Evolutionary conservation across 2,329 filamentous ascomycete species (phyloP), one percentile per base, ranked within the genome.

Genomic region (Aspergillus sp.): DNA sequence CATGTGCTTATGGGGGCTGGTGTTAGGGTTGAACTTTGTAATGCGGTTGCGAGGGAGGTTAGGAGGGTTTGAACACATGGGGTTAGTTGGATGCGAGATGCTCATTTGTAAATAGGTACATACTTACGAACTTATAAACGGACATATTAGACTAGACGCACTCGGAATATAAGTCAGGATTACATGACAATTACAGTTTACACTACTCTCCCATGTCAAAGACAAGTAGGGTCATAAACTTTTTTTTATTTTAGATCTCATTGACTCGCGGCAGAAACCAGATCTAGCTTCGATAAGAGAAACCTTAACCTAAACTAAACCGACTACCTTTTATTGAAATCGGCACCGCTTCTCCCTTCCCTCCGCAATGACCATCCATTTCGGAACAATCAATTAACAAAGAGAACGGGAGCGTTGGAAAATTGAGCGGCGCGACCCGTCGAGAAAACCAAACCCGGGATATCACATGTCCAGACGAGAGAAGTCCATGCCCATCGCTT

Each of bases 1-100:
- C 91, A 98, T 79, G 91, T 97, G 7, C 81, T 99, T 53, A 89
- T 87, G 7, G 88, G 89, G 1, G 92, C 93, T 1, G 93, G 95
- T 2, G 83, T 98, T 39, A 85, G 83, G 64, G 93, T 98, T 26
- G 93, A 96, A 66, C 79, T 98, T 62, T 96, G 85, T 64, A 82
- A 85, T 74, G 85, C 84, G 22, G 80, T 86, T 63, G 84, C 85
- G 6, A 80, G 73, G 63, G 83, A 86, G 68, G 80, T 86, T 15
- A 58, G 61, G 20, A 48, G 26, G 44, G 26, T 36, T 48, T 48
- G 15, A 48, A 17, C 12, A 42, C 5, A 7, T 20, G n/a, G 7
- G 5, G 22, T 6, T 24, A 24, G 22, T 7, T 24, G 22, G 22
- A 7, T 24, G 5, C 7, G 24, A 24, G 24, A 24, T 24, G 24